These are phyloP conservation scores for Bocquillonia castaneifolia DNA, from an alignment of 441 rosid species.

Conservation along the genomic window DNA sequence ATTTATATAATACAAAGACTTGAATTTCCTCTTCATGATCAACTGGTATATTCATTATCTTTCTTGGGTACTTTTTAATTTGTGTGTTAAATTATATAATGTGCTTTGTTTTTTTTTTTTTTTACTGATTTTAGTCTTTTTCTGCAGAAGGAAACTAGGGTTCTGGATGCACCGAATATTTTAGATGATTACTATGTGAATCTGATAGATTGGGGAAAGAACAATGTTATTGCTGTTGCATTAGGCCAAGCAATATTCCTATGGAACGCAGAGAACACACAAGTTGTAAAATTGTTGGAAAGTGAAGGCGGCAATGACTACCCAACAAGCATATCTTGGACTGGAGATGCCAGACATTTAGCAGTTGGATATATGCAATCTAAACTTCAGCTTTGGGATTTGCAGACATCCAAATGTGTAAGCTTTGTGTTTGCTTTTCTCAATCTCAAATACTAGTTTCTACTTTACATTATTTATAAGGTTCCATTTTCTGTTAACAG, in stretches of 20 bases:
- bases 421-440: neutral
- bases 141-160: constrained; percentile 35
- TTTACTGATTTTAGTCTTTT: too few species aligned
- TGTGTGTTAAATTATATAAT: too few species aligned
- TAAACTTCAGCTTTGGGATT: constrained; percentile 45
- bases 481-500: constrained; percentile 17
- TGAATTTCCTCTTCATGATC: neutral
- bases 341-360: constrained; percentile 33
- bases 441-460: too few species aligned
- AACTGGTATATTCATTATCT: neutral
- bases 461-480: too few species aligned
- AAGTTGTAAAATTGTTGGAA: constrained; percentile 20
- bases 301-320: constrained; percentile 24
- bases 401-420: constrained; percentile 45
- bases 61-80: too few species aligned
- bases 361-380: constrained; percentile 41
- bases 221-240: constrained; percentile 43
- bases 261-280: constrained; percentile 33
- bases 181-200: constrained; percentile 39
- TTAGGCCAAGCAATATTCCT: constrained; percentile 34
- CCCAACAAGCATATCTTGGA: constrained; percentile 47
- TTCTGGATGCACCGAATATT: constrained; percentile 47
- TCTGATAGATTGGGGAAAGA: constrained; percentile 49
- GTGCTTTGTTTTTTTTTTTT: too few species aligned
- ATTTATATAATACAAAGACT: neutral